These are phyloP conservation scores for Ceratocystis cubensis DNA, from an alignment of 2,329 filamentous ascomycete species.

Conservation along the genomic window DNA sequence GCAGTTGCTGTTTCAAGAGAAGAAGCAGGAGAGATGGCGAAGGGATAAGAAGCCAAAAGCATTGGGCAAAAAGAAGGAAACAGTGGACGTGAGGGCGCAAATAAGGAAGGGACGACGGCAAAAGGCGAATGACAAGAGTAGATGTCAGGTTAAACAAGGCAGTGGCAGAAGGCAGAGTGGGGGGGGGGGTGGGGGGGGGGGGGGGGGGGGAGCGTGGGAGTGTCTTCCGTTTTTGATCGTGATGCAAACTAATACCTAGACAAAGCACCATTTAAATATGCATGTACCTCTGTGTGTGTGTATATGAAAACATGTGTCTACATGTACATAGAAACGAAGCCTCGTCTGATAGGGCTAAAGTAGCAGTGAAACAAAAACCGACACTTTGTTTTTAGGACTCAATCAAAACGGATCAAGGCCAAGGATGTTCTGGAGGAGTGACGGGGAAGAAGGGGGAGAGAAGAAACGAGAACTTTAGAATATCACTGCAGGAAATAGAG, in stretches of 20 bases:
- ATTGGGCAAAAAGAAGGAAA: neutral
- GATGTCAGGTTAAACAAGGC: neutral
- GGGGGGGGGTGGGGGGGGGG: neutral
- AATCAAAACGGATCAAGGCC: conserved; percentile 7
- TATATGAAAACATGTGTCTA: neutral
- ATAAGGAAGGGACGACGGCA: neutral
- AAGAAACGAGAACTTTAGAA: conserved; percentile 5
- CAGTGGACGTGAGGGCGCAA: neutral
- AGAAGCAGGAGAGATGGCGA: neutral
- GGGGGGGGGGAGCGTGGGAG: neutral
- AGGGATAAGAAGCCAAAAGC: neutral
- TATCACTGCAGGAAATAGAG: conserved; percentile 8
- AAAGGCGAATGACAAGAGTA: neutral
- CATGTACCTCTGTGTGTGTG: neutral
- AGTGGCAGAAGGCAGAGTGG: neutral
- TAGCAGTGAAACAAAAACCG: conserved; percentile 11
- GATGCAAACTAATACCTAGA: neutral
- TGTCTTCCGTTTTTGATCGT: conserved; percentile 1
- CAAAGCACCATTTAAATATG: neutral
- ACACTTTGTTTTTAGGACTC: conserved; percentile 1
- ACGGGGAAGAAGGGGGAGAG: neutral
- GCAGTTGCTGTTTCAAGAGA: neutral
- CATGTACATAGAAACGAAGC: neutral
- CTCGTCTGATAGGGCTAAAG: conserved; percentile 5
- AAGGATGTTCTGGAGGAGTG: conserved; percentile 6